A percentile compares a stretch with the other conserved stretches of the same genome.
phyloP scores from a whole-genome alignment of 768 basidiomycete genomes.

The Podaxis mareebaensis region DNA sequence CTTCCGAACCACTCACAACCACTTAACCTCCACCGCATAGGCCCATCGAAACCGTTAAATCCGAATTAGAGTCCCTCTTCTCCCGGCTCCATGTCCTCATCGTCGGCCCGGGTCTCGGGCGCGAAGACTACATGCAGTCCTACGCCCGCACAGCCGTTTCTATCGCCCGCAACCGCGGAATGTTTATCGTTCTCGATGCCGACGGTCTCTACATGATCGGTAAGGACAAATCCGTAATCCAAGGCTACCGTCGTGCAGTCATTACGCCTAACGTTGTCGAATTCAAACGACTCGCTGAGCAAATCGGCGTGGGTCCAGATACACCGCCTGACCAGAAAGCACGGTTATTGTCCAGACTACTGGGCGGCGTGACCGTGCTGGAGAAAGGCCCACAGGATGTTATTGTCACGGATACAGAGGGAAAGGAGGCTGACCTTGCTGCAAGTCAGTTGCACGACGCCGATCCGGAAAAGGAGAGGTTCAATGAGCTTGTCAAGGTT shows the following conservation, averaged over 20 bases:
- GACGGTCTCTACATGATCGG: slow-evolving; percentile 88
- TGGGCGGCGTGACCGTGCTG: slow-evolving; percentile 88
- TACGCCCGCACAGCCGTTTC: slow-evolving; percentile 76
- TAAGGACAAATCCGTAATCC: slow-evolving; percentile 68
- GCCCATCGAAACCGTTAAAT: slow-evolving; percentile 44
- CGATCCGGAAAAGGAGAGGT: slow-evolving; percentile 51
- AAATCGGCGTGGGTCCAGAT: slow-evolving; percentile 60
- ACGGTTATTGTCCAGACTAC: slow-evolving; percentile 62
- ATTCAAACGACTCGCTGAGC: slow-evolving; percentile 81
- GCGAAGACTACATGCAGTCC: slow-evolving; percentile 86
- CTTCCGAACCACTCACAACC: background rate
- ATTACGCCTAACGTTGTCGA: slow-evolving; percentile 95
- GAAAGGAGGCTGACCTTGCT: slow-evolving; percentile 45
- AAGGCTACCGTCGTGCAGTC: slow-evolving; percentile 85
- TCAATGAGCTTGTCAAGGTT: slow-evolving; percentile 62
- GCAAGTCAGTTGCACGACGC: slow-evolving; percentile 43
- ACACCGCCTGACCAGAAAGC: slow-evolving; percentile 60
- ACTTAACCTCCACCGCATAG: slow-evolving; percentile 32
- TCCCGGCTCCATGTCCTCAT: slow-evolving; percentile 89
- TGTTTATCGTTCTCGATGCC: slow-evolving; percentile 94
- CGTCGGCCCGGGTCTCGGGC: slow-evolving; percentile 92
- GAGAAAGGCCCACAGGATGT: slow-evolving; percentile 87
- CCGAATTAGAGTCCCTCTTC: slow-evolving; percentile 66
- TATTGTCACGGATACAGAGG: slow-evolving; percentile 75
- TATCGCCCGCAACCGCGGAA: slow-evolving; percentile 69